Conservation (phyloP, 2,329 filamentous ascomycete species). For the Alternaria angustiovoidea region DNA sequence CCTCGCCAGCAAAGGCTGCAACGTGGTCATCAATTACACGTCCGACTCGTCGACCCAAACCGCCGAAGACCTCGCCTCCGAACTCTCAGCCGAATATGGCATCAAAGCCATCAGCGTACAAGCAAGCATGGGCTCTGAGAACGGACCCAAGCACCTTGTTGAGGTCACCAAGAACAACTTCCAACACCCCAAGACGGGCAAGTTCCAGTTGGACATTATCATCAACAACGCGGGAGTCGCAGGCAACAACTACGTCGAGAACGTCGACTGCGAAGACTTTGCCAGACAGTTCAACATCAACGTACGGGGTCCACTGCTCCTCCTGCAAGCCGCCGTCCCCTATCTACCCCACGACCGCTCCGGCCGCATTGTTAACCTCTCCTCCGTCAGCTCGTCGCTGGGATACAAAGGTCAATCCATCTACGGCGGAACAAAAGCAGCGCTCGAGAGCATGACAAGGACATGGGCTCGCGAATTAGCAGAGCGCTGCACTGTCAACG, state of each 20-base stretch:
- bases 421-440: constrained; percentile 73
- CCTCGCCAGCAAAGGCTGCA: constrained; percentile 75
- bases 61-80: constrained; percentile 62
- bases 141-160: constrained; percentile 68
- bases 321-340: constrained; percentile 75
- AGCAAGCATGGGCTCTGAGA: constrained; percentile 73
- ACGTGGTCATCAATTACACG: constrained; percentile 76
- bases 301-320: constrained; percentile 79
- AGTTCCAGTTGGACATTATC: constrained; percentile 79
- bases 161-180: constrained; percentile 67
- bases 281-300: constrained; percentile 78
- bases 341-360: constrained; percentile 74
- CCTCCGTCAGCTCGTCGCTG: constrained; percentile 64
- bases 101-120: constrained; percentile 70
- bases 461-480: constrained; percentile 71
- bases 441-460: constrained; percentile 73
- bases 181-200: constrained; percentile 59
- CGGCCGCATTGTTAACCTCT: constrained; percentile 70
- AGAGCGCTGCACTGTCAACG: constrained; percentile 70
- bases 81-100: constrained; percentile 65
- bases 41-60: constrained; percentile 65
- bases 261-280: constrained; percentile 72
- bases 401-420: constrained; percentile 68
- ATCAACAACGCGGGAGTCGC: constrained; percentile 84
- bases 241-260: constrained; percentile 69